Evolutionary conservation across 1,139 yeast genomes (phyloP), one percentile per base, ranked within the genome.

Genomic region (Diutina ranongensis): DNA sequence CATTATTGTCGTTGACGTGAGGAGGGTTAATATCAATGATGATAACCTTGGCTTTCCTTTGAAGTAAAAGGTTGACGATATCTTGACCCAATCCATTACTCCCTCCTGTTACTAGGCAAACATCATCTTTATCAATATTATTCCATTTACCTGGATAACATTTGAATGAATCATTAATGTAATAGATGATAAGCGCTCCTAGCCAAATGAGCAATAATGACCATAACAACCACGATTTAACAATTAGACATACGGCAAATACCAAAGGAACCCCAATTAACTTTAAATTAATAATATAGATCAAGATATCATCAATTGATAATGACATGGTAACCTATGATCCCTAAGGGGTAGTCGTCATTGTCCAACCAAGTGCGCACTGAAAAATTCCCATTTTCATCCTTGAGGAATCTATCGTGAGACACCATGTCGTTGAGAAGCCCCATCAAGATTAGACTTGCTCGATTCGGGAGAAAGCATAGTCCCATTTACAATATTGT

Each of bases 401-500:
- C n/a, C n/a, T n/a, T n/a, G n/a, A 13, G 18, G 35, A 33, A n/a
- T n/a, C 46, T n/a, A n/a, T n/a, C n/a, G n/a, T n/a, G n/a, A n/a
- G n/a, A n/a, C n/a, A 42, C 31, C 46, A 50, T 49, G 52, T 44
- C 49, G 16, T 45, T 49, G 36, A 50, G 45, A 31, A 35, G 49
- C 45, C 49, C 54, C 59, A 46, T 80, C 35, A 71, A 88, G 62
- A 87, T 92, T 58, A 77, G 98, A 61, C 72, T 92, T 51, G 95
- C 97, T 44, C 74, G 97, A 51, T 88, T 89, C 63, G 98, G 99
- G 40, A 79, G 97, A 63, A 82, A 73, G 55, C 83, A 83, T 62
- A 79, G 79, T 51, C 98, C 98, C 0, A 71, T 84, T 4, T 92
- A 87, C 68, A 94, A 92, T 62, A 88, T 92, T 45, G 97, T 92